Evolutionary conservation across 2,329 filamentous ascomycete species (phyloP).

Genomic region (Colletotrichum musae): DNA sequence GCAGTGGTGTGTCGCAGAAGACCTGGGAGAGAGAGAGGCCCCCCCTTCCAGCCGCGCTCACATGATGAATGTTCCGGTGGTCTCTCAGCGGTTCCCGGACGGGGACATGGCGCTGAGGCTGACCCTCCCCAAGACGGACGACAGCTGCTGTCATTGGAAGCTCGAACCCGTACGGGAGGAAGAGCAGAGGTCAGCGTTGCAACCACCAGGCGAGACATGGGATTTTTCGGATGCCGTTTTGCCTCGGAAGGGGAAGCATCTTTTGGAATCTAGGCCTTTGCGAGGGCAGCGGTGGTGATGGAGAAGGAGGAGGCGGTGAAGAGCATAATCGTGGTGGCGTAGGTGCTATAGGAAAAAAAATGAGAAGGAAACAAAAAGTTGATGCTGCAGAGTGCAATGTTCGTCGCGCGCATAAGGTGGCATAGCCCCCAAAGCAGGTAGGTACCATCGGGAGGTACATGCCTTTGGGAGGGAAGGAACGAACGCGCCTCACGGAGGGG

Average conservation of each 20-base stretch:
- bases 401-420: constrained; percentile 24
- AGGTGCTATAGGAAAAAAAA: constrained; percentile 21
- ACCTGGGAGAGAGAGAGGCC: not conserved
- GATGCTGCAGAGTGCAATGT: constrained; percentile 20
- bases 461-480: too few relatives aligned
- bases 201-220: constrained; percentile 41
- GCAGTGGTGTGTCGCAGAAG: constrained; percentile 14
- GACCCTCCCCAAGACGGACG: constrained; percentile 20
- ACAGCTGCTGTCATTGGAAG: constrained; percentile 12
- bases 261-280: constrained; percentile 13
- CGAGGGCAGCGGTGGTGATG: not conserved
- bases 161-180: not conserved
- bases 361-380: not conserved
- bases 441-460: too few relatives aligned
- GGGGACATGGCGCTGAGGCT: constrained; percentile 36
- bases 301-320: constrained; percentile 33
- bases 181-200: constrained; percentile 32
- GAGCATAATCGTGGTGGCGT: not conserved
- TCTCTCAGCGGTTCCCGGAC: constrained; percentile 29
- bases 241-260: not conserved
- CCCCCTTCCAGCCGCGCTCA: constrained; percentile 14
- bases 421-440: constrained; percentile 8
- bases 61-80: constrained; percentile 25
- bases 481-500: constrained; percentile 3
- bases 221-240: constrained; percentile 8